Base-by-base conservation (phyloP, 1,284 basidiomycete species). In the Trichosporon ovoides region DNA sequence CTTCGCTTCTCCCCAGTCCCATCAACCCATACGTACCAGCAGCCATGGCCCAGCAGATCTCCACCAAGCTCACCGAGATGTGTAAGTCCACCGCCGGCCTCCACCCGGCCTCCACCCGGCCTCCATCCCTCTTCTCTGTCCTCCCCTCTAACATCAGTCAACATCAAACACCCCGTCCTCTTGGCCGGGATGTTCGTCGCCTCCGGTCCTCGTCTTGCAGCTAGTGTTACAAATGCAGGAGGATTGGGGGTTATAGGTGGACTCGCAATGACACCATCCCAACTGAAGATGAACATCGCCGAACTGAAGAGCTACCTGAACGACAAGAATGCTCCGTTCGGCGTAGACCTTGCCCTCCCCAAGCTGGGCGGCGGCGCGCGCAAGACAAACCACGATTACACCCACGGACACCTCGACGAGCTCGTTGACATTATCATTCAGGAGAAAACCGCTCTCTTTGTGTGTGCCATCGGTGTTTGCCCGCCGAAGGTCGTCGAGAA, bases 221-320 rank as follows among this genome's bases (percentile, higher is more conserved):
- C 91, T 40, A 91, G 88, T 31, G 74, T 76, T 2, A 75, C 77
- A 4, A 93, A 92, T 67, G 89, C 89, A 38, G 88, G 88, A 46
- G 91, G 91, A 51, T 70, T 94, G 31, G 91, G 91, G 61, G 89
- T 92, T 57, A 89, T 94, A 62, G 90, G 90, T 52, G 90, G 90
- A 14, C 43, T 48, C 22, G 16, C 36, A 12, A 36, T 37, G 37
- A 6, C 5, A 38, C 3, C 13, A 4, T 38, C 5, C 16, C 73
- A 76, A 59, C 66, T 80, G 16, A 62, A 71, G 53, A 62, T 63
- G 3, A 74, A 90, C 84, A 92, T 93, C 60, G 80, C 81, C 59
- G 83, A 83, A 2, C 77, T 92, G 58, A 93, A 92, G 78, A 79
- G 80, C 28, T 80, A 82, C 67, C 78, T 93, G 31, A 80, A 82